Evolutionary conservation across 257 asterid genomes (phyloP).

Genomic region (Petunia secreta): DNA sequence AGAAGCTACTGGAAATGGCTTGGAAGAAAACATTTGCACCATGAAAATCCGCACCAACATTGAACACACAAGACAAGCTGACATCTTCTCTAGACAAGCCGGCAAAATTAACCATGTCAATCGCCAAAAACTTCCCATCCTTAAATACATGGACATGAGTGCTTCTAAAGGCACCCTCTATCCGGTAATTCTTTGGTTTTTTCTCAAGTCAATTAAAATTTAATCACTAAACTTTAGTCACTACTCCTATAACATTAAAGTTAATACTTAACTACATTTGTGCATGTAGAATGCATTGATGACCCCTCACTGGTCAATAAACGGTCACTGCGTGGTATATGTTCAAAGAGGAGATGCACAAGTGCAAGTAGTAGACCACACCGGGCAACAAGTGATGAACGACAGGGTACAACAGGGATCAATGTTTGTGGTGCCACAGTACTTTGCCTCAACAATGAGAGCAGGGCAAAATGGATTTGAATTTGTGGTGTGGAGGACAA

Average conservation of each 20-base stretch:
- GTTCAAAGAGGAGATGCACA: conserved; percentile 68
- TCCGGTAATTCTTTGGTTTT: conserved; percentile 43
- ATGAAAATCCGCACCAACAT: conserved; percentile 53
- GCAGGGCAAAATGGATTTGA: conserved; percentile 62
- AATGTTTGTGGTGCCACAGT: conserved; percentile 80
- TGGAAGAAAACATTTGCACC: conserved; percentile 59
- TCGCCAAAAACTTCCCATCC: conserved; percentile 62
- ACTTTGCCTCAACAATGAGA: conserved; percentile 41
- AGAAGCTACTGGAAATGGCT: conserved; percentile 34
- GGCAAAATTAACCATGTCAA: conserved; percentile 63
- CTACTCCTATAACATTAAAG: background rate
- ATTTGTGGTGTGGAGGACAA: conserved; percentile 66
- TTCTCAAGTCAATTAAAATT: background rate
- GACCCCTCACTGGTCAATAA: conserved; percentile 60
- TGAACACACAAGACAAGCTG: conserved; percentile 49
- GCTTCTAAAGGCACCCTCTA: conserved; percentile 59
- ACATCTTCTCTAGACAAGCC: conserved; percentile 60
- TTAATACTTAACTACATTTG: background rate
- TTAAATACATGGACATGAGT: conserved; percentile 66
- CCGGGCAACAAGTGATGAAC: conserved; percentile 57
- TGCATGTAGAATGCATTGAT: conserved; percentile 51
- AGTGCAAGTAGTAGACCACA: conserved; percentile 51
- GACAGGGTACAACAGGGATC: conserved; percentile 59
- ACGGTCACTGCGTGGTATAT: conserved; percentile 60
- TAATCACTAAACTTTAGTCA: too few relatives aligned